These are phyloP conservation scores for Chenopodium suecicum DNA, from an alignment of 148 eudicot species.

Conservation along the genomic window DNA sequence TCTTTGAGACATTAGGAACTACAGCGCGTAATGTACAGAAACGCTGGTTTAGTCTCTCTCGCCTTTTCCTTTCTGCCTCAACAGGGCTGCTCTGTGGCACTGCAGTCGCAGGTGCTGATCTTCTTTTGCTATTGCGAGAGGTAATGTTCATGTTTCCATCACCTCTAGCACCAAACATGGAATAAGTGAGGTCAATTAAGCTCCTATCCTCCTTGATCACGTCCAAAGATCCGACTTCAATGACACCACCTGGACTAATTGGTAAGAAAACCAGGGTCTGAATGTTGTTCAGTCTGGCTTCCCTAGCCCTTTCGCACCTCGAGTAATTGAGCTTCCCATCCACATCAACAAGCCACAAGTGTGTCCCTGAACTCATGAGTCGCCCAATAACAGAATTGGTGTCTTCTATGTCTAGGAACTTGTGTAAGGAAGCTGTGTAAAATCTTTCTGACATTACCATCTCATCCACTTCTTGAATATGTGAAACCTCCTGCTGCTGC, in stretches of 20 bases:
- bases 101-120: background rate
- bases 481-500: too few species aligned
- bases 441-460: background rate
- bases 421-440: background rate
- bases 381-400: background rate
- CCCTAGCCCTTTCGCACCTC: background rate
- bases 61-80: slow-evolving; percentile 52
- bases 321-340: background rate
- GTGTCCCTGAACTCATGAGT: background rate
- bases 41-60: slow-evolving; percentile 56
- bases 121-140: background rate
- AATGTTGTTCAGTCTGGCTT: background rate
- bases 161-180: background rate
- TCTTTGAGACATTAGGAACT: slow-evolving; percentile 55
- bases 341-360: background rate
- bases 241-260: background rate
- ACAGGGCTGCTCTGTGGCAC: slow-evolving; percentile 32
- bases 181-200: background rate
- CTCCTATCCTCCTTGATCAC: background rate
- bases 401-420: background rate
- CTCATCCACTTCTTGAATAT: too few species aligned
- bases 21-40: slow-evolving; percentile 50
- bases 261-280: background rate
- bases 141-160: background rate
- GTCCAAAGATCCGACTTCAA: background rate